Evolutionary conservation across 1,139 yeast species (phyloP), one percentile per base, ranked within the genome.

Genomic region (Arxiozyma slooffiae): DNA sequence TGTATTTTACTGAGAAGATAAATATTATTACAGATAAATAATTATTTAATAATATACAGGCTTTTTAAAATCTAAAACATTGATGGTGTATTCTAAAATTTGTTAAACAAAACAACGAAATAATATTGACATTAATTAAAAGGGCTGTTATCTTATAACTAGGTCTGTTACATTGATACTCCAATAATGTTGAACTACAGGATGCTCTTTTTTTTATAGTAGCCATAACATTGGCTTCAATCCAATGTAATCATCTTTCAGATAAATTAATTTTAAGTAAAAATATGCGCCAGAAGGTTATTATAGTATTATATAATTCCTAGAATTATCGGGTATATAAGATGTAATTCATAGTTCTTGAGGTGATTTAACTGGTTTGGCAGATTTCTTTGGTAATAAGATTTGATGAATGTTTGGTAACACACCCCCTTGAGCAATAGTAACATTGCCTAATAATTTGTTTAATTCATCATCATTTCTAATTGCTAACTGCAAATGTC

Each of bases 381-480:
- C 77, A 67, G 88, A 79, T 80, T 90, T 90, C 82, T 88, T 82
- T 76, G 97, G 96, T 74, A 89, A 82, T 75, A 90, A 82, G 78
- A 85, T 85, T 75, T 85, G 90, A 77, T 90, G 96, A 71, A 84
- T 85, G 86, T 90, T 89, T 79, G 96, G 96, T 73, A 88, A 80
- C 62, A 88, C 96, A 85, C 96, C 96, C 84, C 96, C 96, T 77
- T 87, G 95, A 64, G 96, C 95, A 68, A 87, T 87, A 60, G 95
- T 85, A 66, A 87, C 95, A 71, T 85, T 89, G 70, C 97, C 97
- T 64, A 87, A 79, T 60, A 85, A 79, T 74, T 84, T 87, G 82
- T 89, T 90, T 73, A 89, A 80, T 76, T 89, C 96, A 75, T 90
- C 96, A 77, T 88, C 96, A 74, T 92, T 92, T 82, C 97, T 85